These are phyloP conservation scores for Syzygium syzygioides DNA, from an alignment of 441 rosid species.

Conservation along the genomic window DNA sequence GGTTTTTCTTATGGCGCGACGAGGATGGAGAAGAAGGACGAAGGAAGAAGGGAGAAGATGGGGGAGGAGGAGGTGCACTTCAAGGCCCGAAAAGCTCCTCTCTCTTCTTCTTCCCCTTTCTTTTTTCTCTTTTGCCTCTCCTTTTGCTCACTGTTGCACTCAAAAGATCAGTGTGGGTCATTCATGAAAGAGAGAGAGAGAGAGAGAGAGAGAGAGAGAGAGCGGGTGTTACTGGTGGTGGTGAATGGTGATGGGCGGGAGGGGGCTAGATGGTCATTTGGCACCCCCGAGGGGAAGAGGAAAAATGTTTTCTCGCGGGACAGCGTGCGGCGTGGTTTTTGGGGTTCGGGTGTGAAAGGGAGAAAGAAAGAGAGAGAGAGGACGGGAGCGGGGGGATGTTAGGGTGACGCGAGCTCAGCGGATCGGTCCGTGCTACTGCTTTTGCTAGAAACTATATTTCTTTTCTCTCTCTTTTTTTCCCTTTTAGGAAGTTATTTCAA, in stretches of 20 bases:
- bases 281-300: slow-evolving; percentile 1
- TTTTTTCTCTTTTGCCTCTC: fast-evolving
- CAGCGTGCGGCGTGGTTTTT: not conserved
- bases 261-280: not conserved
- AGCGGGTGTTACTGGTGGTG: slow-evolving; percentile 1
- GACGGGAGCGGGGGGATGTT: not conserved
- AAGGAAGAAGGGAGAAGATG: not conserved
- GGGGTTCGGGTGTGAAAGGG: slow-evolving; percentile 19
- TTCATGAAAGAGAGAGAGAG: not conserved
- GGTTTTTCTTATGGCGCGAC: not conserved
- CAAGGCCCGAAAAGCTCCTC: not conserved
- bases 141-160: slow-evolving; percentile 17
- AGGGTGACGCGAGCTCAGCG: not conserved
- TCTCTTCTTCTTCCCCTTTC: not conserved
- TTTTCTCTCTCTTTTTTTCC: not conserved
- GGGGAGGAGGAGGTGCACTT: not conserved
- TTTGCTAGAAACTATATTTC: not conserved
- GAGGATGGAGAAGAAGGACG: not conserved
- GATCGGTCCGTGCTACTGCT: not conserved
- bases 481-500: not conserved
- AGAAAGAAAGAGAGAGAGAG: not conserved
- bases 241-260: slow-evolving; percentile 7
- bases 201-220: not conserved
- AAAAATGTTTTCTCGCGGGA: not conserved
- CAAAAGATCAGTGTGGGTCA: slow-evolving; percentile 11